Evolutionary conservation across 164 flowering plant genomes (phyloP), one percentile per base, ranked within the genome.

Genomic region (Protea cynaroides): DNA sequence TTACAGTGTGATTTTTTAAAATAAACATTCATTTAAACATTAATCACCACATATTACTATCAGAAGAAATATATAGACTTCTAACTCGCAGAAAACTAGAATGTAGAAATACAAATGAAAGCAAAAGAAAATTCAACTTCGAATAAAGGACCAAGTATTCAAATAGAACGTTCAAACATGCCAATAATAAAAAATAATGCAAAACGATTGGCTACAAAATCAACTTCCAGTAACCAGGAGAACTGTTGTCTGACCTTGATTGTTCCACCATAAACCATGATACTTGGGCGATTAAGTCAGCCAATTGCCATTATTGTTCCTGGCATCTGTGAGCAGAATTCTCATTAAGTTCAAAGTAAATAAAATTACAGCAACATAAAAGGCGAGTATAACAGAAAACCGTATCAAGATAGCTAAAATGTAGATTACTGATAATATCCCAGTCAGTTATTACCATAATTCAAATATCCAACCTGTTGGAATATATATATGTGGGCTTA

Each of bases 221-320:
- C 7, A 56, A 65, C 34, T 56, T 25, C 62, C 55, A 64, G 37
- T 52, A 47, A 40, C 23, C 57, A 38, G 52, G 13, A 50, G 44
- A 52, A 65, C 22, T 46, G 22, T 22, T 15, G 56, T 4, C 74
- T 54, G 7, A 95, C 97, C 97, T 92, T 95, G 52, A 92, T 95
- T 1, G 97, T 84, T 74, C 99, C 99, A 72, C 99, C 99, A 76
- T 95, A 95, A 63, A 95, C 70, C 97, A 95, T 95, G 58, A 95
- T 89, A 70, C 99, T 81, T 37, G 99, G 99, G 64, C 99, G 80
- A 67, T 92, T 95, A 59, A 92, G 83, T 59, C 97, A 78, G 43
- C 97, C 97, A 97, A 95, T 95, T 40, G 99, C 99, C 94, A 95
- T 95, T 38, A 95, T 88, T 63, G 99, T 92, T 52, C 97, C 97